Evolutionary conservation across 306 rosid genomes (phyloP).

Genomic region (Sphenostylis stenocarpa): DNA sequence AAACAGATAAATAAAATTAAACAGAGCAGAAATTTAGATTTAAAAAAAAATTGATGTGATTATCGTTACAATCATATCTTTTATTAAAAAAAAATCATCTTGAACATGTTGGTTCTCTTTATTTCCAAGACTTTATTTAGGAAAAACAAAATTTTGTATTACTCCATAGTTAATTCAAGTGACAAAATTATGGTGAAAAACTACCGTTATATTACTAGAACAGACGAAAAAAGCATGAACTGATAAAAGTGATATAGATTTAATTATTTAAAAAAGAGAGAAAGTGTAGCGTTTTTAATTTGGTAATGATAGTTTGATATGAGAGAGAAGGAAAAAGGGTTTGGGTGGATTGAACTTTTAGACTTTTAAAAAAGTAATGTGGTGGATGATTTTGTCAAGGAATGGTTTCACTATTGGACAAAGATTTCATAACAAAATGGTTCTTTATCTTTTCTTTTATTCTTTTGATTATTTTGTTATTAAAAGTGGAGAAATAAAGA

Average conservation of each 20-base stretch:
- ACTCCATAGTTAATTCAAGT: background rate
- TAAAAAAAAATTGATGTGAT: background rate
- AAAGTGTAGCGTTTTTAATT: background rate
- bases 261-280: background rate
- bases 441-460: background rate
- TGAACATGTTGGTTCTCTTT: too few relatives aligned
- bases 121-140: background rate
- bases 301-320: background rate
- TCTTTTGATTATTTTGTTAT: background rate
- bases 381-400: conserved; percentile 40
- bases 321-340: background rate
- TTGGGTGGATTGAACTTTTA: conserved; percentile 25
- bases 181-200: background rate
- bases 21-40: background rate
- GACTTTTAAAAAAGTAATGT: conserved; percentile 29
- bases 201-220: background rate
- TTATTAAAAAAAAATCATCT: too few relatives aligned
- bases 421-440: conserved; percentile 39
- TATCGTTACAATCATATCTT: background rate
- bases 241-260: too few relatives aligned
- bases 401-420: conserved; percentile 32
- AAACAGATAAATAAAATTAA: background rate
- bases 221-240: background rate
- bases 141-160: background rate
- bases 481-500: background rate